phyloP scores from a whole-genome alignment of 2,329 filamentous ascomycete species.

The Ophiostoma montium region DNA sequence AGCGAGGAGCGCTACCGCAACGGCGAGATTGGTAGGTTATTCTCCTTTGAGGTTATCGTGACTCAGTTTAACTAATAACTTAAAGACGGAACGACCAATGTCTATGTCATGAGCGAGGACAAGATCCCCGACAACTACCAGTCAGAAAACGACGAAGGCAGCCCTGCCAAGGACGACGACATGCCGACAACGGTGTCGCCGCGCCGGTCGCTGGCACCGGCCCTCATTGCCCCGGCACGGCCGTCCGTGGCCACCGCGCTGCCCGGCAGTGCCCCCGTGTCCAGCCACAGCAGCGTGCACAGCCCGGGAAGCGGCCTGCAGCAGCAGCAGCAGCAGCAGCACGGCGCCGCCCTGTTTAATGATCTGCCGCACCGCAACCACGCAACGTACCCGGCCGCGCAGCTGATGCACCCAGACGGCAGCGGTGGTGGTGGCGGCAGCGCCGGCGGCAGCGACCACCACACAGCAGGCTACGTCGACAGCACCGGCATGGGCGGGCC shows the following conservation, averaged over 20 bases:
- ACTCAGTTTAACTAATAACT: too few species aligned
- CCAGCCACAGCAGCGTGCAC: constrained; percentile 22
- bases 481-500: constrained; percentile 11
- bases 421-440: too few species aligned
- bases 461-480: constrained; percentile 24
- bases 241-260: not conserved
- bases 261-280: constrained; percentile 1
- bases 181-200: constrained; percentile 20
- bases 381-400: constrained; percentile 23
- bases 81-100: constrained; percentile 32
- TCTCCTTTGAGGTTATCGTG: not conserved
- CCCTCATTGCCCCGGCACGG: constrained; percentile 19
- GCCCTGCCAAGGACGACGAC: constrained; percentile 28
- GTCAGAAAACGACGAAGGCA: constrained; percentile 32
- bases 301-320: constrained; percentile 16
- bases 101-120: constrained; percentile 39
- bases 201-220: constrained; percentile 16
- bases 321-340: not conserved
- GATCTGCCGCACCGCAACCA: constrained; percentile 30
- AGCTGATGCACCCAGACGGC: constrained; percentile 27
- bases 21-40: constrained; percentile 39
- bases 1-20: constrained; percentile 41
- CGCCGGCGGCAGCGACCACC: constrained; percentile 20
- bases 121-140: constrained; percentile 32
- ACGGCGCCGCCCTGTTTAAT: constrained; percentile 20